Evolutionary conservation across 139 green algal species (phyloP), one percentile per base, ranked within the genome.

Genomic region (Medakamo hakoo): DNA sequence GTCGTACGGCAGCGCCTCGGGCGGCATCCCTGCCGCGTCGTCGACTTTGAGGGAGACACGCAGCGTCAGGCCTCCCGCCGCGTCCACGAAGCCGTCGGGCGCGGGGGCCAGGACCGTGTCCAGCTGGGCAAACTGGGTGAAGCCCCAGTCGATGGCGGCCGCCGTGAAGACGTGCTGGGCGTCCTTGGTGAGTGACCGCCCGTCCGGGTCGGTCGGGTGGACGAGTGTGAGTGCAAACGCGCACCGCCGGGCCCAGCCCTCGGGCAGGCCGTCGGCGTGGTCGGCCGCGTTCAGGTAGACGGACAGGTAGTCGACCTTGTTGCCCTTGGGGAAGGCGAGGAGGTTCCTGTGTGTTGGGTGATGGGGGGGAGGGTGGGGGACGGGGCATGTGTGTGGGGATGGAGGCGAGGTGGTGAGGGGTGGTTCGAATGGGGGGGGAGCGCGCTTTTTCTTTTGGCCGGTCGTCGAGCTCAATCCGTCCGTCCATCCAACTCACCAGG

Each of bases 311-410:
- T 69, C 27, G 9, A 26, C 1, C 55, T 71, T 63, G 26, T 68
- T 70, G 55, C 82, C 82, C 4, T 52, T 58, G 0, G 85, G 85
- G 64, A 88, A 93, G 4, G 85, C 24, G 30, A 95, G 72, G 40
- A 95, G 27, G 0, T 80, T 76, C 88, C 88, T 95, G 78, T 56
- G n/a, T n/a, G n/a, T n/a, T n/a, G n/a, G n/a, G n/a, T n/a, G n/a
- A n/a, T n/a, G n/a, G n/a, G 57, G 18, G 23, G 27, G n/a, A 68
- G 63, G 20, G 27, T 5, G 4, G 52, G 22, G 27, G 27, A 21
- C 23, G 1, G 1, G 27, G 5, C 4, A 27, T 20, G 2, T 29
- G 49, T 23, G 18, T 25, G 2, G 3, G 3, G 28, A 28, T 20
- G 21, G 19, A 9, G 22, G 52, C 60, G 61, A 57, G 63, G 9